A percentile compares a stretch with the other conserved stretches of the same genome.
These are phyloP conservation scores for Exophiala xenobiotica DNA, from an alignment of 2,329 filamentous ascomycete genomes.

Conservation along the genomic window DNA sequence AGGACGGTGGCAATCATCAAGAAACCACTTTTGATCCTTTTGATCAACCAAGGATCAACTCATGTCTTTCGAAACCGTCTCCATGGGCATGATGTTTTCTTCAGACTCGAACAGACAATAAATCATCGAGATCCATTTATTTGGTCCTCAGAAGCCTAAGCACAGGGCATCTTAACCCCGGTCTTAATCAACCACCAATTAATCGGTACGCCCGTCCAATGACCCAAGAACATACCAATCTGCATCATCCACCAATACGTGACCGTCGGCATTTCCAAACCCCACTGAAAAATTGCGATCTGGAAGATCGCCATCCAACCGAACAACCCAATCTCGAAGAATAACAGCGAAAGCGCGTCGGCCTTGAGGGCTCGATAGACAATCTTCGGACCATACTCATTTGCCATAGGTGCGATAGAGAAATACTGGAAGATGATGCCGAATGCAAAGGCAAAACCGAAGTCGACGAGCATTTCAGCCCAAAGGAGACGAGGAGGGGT, in stretches of 20 bases:
- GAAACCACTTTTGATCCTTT: too few relatives aligned
- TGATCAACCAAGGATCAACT: too few relatives aligned
- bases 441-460: conserved; percentile 33
- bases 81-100: too few relatives aligned
- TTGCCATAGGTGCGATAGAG: conserved; percentile 37
- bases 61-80: too few relatives aligned
- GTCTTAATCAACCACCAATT: conserved; percentile 34
- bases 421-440: conserved; percentile 37
- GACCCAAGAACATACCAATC: conserved; percentile 34
- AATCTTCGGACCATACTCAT: conserved; percentile 32
- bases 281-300: conserved; percentile 31
- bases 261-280: conserved; percentile 31
- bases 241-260: conserved; percentile 39
- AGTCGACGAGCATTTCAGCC: conserved; percentile 25
- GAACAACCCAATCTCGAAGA: conserved; percentile 36
- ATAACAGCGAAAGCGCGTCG: conserved; percentile 32
- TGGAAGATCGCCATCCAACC: conserved; percentile 36
- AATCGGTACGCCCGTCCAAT: conserved; percentile 34
- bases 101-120: too few relatives aligned
- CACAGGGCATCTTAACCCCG: conserved; percentile 31
- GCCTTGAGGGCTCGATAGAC: conserved; percentile 33
- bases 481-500: conserved; percentile 23
- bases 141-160: too few relatives aligned
- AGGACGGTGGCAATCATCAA: too few relatives aligned
- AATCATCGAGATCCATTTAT: too few relatives aligned